These are phyloP conservation scores for Carex cristatella DNA, from an alignment of 176 grass and related monocot genomes.

Conservation along the genomic window DNA sequence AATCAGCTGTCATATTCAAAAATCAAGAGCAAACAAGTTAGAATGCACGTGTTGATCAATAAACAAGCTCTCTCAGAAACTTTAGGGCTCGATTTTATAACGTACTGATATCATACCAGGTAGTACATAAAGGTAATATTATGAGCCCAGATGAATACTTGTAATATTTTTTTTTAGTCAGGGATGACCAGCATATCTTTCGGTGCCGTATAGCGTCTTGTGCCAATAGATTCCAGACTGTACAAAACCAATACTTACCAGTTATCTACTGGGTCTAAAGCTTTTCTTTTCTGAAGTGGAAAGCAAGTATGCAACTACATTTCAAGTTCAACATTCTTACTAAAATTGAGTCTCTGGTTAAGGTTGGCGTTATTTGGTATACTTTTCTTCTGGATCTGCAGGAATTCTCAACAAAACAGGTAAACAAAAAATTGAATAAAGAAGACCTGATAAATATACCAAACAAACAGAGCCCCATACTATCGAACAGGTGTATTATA, in stretches of 20 bases:
- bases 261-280: not conserved
- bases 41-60: no score
- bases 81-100: not conserved
- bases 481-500: not conserved
- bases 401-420: not conserved
- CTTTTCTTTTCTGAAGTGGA: not conserved
- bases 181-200: not conserved
- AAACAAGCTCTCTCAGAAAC: no score
- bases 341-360: not conserved
- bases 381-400: not conserved
- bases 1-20: constrained; percentile 57
- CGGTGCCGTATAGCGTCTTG: not conserved
- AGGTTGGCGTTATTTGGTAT: not conserved
- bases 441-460: not conserved
- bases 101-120: not conserved
- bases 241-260: not conserved
- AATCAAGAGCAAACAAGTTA: not conserved
- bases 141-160: not conserved
- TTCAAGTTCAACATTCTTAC: not conserved
- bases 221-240: no score
- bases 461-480: not conserved
- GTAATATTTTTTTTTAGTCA: not conserved
- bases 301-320: not conserved
- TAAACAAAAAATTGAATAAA: not conserved
- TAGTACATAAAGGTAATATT: not conserved